Percentiles rank a stretch among this genome's conserved stretches.
phyloP scores from a whole-genome alignment of 768 basidiomycete species.

The Trametes meyenii region DNA sequence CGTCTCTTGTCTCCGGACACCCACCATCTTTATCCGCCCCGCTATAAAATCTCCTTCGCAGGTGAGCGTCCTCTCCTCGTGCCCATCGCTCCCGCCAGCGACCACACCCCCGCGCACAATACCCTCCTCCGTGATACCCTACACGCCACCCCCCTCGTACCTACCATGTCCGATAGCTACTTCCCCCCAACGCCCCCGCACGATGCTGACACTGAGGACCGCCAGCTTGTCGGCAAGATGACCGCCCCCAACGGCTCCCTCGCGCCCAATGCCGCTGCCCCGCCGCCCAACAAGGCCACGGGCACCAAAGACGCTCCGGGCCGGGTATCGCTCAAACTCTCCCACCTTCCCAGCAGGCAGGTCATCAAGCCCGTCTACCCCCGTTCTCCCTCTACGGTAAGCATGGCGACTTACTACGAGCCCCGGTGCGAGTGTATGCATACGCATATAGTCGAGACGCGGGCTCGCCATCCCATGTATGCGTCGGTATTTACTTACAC shows the following conservation, averaged over 20 bases:
- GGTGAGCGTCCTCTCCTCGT: conserved; percentile 9
- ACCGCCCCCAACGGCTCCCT: conserved; percentile 8
- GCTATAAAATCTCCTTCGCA: conserved; percentile 6
- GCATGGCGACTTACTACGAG: neutral
- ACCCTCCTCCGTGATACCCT: conserved; percentile 5
- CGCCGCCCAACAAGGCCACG: conserved; percentile 24
- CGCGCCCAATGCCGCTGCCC: conserved; percentile 26
- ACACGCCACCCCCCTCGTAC: neutral
- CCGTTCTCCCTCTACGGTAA: conserved; percentile 69
- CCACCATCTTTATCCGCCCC: conserved; percentile 1
- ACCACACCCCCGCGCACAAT: neutral
- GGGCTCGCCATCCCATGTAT: neutral
- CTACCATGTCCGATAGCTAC: conserved; percentile 31
- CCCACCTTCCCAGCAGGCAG: conserved; percentile 74
- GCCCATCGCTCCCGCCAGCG: neutral
- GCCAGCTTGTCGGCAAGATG: conserved; percentile 8
- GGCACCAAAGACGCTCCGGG: conserved; percentile 42
- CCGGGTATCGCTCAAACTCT: conserved; percentile 71
- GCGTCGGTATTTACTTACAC: conserved; percentile 5
- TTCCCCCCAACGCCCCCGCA: conserved; percentile 39
- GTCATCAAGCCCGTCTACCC: conserved; percentile 75
- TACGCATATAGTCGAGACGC: conserved; percentile 1
- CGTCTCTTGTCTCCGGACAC: conserved; percentile 7
- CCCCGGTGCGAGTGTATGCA: no score
- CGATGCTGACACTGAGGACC: conserved; percentile 26